phyloP scores from a whole-genome alignment of 2,329 filamentous ascomycete genomes.

The Talaromyces verruculosus region DNA sequence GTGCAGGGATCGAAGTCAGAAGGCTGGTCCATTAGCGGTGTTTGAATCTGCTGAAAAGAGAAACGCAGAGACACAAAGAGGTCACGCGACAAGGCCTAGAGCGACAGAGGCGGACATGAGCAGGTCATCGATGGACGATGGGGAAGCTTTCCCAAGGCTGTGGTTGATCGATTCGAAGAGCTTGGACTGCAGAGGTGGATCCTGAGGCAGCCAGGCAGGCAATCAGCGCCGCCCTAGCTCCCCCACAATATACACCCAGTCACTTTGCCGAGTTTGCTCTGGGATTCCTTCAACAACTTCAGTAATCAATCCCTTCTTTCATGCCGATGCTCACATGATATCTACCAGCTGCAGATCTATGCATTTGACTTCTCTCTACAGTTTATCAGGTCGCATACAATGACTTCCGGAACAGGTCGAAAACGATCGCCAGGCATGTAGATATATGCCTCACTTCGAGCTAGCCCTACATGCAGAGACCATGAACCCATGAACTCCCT shows the following conservation, averaged over 20 bases:
- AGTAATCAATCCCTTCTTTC: not conserved
- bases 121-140: slow-evolving; percentile 3
- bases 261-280: not conserved
- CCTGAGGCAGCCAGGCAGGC: slow-evolving; percentile 4
- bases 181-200: slow-evolving; percentile 9
- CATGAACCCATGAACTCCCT: not conserved
- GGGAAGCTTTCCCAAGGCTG: slow-evolving; percentile 5
- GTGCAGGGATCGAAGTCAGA: slow-evolving; percentile 7
- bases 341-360: not conserved
- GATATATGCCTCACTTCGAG: not conserved
- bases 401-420: not conserved
- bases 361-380: not conserved
- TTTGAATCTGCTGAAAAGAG: not conserved
- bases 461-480: not conserved
- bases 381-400: not conserved
- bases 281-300: not conserved
- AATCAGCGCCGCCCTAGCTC: not conserved
- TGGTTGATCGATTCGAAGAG: slow-evolving; percentile 9
- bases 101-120: slow-evolving; percentile 1
- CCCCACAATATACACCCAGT: not conserved
- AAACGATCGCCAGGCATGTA: not conserved
- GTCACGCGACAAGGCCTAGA: slow-evolving; percentile 5
- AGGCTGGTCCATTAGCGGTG: slow-evolving; percentile 3
- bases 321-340: slow-evolving; percentile 3
- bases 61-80: not conserved